These are phyloP conservation scores for Aspergillus ochraceoroseus DNA, from an alignment of 2,329 filamentous ascomycete genomes.

Conservation along the genomic window DNA sequence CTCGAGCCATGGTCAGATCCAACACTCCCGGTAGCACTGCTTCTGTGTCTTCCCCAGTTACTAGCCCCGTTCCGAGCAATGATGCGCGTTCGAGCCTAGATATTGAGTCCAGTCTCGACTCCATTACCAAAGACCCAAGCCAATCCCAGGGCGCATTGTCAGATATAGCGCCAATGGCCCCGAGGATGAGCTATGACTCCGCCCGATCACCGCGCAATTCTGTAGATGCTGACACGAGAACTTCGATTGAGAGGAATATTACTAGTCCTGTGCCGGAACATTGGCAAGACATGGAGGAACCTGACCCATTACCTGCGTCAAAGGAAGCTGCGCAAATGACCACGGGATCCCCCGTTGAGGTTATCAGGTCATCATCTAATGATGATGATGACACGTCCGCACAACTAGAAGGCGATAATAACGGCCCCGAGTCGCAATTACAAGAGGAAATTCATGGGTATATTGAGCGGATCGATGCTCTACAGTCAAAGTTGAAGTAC, in stretches of 20 bases:
- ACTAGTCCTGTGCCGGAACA: background rate
- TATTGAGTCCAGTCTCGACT: slow-evolving; percentile 26
- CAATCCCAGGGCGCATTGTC: slow-evolving; percentile 17
- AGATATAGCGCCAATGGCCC: slow-evolving; percentile 14
- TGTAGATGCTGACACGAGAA: slow-evolving; percentile 22
- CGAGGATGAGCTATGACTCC: slow-evolving; percentile 32
- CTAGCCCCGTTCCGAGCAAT: slow-evolving; percentile 48
- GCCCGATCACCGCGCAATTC: slow-evolving; percentile 23
- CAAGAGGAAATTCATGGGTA: slow-evolving; percentile 80
- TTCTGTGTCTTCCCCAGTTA: slow-evolving; percentile 46
- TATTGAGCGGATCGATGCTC: slow-evolving; percentile 81
- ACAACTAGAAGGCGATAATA: slow-evolving; percentile 49
- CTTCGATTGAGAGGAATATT: slow-evolving; percentile 14
- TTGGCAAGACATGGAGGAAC: background rate
- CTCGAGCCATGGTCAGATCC: slow-evolving; percentile 77
- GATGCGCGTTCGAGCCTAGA: slow-evolving; percentile 40
- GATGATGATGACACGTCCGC: slow-evolving; percentile 46
- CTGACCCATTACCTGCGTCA: slow-evolving; percentile 11
- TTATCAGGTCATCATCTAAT: slow-evolving; percentile 16
- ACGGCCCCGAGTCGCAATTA: slow-evolving; percentile 54
- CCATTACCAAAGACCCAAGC: slow-evolving; percentile 19
- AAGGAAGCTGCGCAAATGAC: slow-evolving; percentile 18
- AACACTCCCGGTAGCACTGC: slow-evolving; percentile 48
- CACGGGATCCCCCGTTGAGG: slow-evolving; percentile 17
- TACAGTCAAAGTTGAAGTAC: slow-evolving; percentile 88